Conservation (phyloP, 2,329 filamentous ascomycete genomes). For the Penicillium sp. region DNA sequence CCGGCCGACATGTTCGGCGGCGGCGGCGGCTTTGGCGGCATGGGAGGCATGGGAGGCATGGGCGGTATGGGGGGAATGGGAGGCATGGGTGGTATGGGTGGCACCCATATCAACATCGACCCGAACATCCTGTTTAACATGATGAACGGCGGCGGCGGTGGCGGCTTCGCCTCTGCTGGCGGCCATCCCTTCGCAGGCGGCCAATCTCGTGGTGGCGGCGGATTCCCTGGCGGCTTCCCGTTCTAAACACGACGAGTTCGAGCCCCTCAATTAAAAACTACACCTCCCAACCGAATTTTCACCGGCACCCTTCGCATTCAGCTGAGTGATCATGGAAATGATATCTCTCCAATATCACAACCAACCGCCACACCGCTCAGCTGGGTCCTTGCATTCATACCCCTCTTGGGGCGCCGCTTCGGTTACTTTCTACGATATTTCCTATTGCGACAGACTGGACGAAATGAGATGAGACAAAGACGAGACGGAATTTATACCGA, state of each 20-base stretch:
- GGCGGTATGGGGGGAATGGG: slow-evolving; percentile 58
- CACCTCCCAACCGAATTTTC: not conserved
- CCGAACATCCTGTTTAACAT: slow-evolving; percentile 78
- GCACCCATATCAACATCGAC: slow-evolving; percentile 57
- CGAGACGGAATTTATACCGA: no score
- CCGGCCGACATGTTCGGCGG: slow-evolving; percentile 79
- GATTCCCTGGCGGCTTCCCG: slow-evolving; percentile 56
- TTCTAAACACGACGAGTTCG: slow-evolving; percentile 44
- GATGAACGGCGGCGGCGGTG: slow-evolving; percentile 64
- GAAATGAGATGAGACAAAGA: not conserved
- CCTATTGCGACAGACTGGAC: not conserved
- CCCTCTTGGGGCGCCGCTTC: no score
- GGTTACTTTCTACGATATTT: not conserved
- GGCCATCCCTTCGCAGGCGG: slow-evolving; percentile 41
- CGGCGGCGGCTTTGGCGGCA: slow-evolving; percentile 54
- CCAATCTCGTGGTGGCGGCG: slow-evolving; percentile 46
- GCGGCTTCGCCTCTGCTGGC: slow-evolving; percentile 51
- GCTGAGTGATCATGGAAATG: not conserved
- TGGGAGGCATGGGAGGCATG: slow-evolving; percentile 45
- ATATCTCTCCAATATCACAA: not conserved
- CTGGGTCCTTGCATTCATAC: no score
- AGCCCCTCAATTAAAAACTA: not conserved
- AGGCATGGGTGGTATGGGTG: slow-evolving; percentile 49
- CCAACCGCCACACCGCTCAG: not conserved
- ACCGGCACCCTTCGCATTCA: not conserved